Evolutionary conservation across 2,329 filamentous ascomycete genomes (phyloP), one percentile per base, ranked within the genome.

Genomic region (Leptographium radiaticola): DNA sequence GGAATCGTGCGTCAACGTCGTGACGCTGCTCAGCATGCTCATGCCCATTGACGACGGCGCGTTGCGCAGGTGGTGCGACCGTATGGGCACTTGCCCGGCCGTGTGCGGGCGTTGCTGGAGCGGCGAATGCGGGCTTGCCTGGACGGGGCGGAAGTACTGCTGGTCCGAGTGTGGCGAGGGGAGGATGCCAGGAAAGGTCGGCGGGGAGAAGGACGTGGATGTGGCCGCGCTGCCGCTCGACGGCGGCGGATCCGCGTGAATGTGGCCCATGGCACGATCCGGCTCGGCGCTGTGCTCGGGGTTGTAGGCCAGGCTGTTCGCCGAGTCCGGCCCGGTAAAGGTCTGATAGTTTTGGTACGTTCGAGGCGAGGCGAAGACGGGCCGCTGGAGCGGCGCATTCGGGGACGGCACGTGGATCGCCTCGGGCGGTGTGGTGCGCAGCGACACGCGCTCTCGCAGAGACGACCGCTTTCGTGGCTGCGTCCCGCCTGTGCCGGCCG

Each of bases 121-220:
- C 13, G 81, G 80, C 6, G 80, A 84, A 59, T 84, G 76, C 4
- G 80, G 80, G 46, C 75, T 81, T 15, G 80, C 80, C 46, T 75
- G 75, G 2, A 84, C 80, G 0, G 81, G 80, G 12, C 75, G 76
- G 65, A 82, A 84, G 59, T 72, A 76, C 57, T 83, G 80, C 52
- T 71, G 69, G 20, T 80, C 76, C 0, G 75, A 77, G 18, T 69
- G 68, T 3, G 76, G 76, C 4, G 74, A 76, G 1, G 72, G 71
- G 25, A 75, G 64, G 2, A 71, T 57, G 10, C 57, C 66, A 0
- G 68, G 69, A 16, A 73, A 62, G 6, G 61, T 61, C 0, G 71
- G 71, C 1, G 68, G 66, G 2, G 70, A 63, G 46, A 72, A 66
- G 20, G 69, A 66, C 8, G 46, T 42, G 15, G 58, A 66, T 11